A percentile compares a stretch with the other conserved stretches of the same genome.
These are phyloP conservation scores for Fusarium palustre DNA, from an alignment of 2,329 filamentous ascomycete genomes.

Conservation along the genomic window DNA sequence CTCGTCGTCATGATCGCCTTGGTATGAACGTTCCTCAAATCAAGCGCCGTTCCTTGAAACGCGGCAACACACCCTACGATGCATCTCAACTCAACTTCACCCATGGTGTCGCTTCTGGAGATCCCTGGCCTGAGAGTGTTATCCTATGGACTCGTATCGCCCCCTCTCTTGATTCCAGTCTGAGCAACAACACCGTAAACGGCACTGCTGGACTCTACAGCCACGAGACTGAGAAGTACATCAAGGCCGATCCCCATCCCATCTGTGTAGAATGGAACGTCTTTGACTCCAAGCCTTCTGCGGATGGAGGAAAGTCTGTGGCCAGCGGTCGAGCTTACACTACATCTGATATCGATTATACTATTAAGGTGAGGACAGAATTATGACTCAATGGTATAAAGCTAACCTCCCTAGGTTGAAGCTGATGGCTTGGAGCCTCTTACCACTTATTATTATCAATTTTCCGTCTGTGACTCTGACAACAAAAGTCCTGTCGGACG, in stretches of 20 bases:
- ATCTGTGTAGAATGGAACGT: conserved; percentile 77
- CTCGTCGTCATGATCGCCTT: conserved; percentile 70
- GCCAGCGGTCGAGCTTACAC: conserved; percentile 73
- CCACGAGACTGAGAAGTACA: conserved; percentile 60
- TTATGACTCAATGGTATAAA: accelerated
- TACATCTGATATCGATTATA: conserved; percentile 80
- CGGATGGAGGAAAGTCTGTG: conserved; percentile 55
- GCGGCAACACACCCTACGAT: conserved; percentile 9
- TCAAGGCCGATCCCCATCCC: conserved; percentile 58
- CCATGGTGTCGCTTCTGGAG: conserved; percentile 67
- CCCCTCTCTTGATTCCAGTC: conserved; percentile 58
- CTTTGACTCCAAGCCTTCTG: conserved; percentile 54
- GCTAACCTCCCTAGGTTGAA: conserved; percentile 63
- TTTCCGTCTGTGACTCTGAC: conserved; percentile 73
- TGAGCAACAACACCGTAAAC: conserved; percentile 51
- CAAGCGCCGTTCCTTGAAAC: conserved; percentile 35
- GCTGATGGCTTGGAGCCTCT: conserved; percentile 71
- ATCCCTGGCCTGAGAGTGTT: conserved; percentile 68
- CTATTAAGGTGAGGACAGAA: conserved; percentile 67
- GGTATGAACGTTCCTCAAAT: conserved; percentile 69
- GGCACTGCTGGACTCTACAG: conserved; percentile 59
- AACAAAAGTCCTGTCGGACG: conserved; percentile 72
- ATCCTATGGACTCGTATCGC: conserved; percentile 65
- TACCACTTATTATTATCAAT: conserved; percentile 77
- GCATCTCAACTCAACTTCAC: conserved; percentile 67